Conservation (phyloP, 2,329 filamentous ascomycete species). For the Aspergillus novoparasiticus region DNA sequence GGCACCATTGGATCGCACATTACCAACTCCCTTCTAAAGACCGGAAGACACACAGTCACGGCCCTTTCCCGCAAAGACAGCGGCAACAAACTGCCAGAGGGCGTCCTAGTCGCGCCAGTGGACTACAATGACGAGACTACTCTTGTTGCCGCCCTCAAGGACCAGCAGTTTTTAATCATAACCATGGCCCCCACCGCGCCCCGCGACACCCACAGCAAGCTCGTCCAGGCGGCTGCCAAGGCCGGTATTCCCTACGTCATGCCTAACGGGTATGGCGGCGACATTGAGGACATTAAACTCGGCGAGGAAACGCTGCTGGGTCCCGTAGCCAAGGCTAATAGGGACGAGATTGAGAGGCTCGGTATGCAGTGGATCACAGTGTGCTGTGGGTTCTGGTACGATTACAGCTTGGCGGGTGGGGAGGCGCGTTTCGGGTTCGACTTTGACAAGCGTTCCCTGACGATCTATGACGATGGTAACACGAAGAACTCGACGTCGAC, state of each 20-base stretch:
- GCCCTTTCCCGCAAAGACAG: conserved; percentile 53
- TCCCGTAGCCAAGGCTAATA: conserved; percentile 21
- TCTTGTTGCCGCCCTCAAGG: conserved; percentile 54
- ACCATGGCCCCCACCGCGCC: conserved; percentile 52
- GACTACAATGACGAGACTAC: conserved; percentile 53
- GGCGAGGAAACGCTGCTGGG: conserved; percentile 42
- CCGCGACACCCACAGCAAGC: conserved; percentile 49
- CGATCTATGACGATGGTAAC: conserved; percentile 60
- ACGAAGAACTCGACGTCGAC: conserved; percentile 61
- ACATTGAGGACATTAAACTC: conserved; percentile 34
- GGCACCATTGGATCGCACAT: conserved; percentile 37
- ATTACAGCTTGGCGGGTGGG: conserved; percentile 50
- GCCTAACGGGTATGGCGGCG: conserved; percentile 51
- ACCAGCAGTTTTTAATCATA: conserved; percentile 61
- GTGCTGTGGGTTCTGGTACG: conserved; percentile 56
- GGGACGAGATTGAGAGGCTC: conserved; percentile 44
- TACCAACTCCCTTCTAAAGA: conserved; percentile 43
- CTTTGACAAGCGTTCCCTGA: conserved; percentile 45
- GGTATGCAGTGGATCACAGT: conserved; percentile 51
- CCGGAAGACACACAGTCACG: conserved; percentile 55
- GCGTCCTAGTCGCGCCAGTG: conserved; percentile 46
- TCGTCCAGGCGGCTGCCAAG: conserved; percentile 58
- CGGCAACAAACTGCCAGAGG: conserved; percentile 46
- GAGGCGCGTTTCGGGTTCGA: conserved; percentile 53
- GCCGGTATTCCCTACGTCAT: conserved; percentile 60